Conservation (phyloP, 306 rosid species). For the Potentilla sterilis region DNA sequence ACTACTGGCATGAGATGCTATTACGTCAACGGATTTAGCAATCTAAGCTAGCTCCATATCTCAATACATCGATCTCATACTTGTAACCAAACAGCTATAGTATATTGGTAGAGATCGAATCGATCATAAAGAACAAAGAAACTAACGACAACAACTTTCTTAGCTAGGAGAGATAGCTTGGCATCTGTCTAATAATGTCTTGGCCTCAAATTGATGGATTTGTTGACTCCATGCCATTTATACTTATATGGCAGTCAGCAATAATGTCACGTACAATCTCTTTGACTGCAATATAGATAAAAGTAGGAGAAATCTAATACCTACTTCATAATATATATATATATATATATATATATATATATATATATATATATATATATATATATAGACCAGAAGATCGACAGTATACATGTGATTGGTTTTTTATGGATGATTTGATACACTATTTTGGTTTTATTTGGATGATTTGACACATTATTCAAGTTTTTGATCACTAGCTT, state of each 20-base stretch:
- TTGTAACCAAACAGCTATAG: neutral
- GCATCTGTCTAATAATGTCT: neutral
- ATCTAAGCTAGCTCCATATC: conserved; percentile 10
- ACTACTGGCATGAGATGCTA: neutral
- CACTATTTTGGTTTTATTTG: neutral
- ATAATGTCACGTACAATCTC: neutral
- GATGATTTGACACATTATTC: neutral
- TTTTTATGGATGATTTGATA: neutral
- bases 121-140: neutral
- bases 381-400: neutral
- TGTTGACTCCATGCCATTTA: neutral
- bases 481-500: neutral
- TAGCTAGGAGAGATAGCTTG: neutral
- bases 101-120: neutral
- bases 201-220: neutral
- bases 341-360: too few species aligned
- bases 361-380: too few species aligned
- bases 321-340: too few species aligned
- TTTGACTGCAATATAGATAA: neutral
- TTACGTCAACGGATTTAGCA: neutral
- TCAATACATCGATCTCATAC: conserved; percentile 1
- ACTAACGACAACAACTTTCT: neutral
- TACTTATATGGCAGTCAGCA: neutral
- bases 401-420: neutral
- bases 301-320: too few species aligned